These are phyloP conservation scores for Metarhizium brunneum DNA, from an alignment of 2,329 filamentous ascomycete genomes.

Conservation along the genomic window DNA sequence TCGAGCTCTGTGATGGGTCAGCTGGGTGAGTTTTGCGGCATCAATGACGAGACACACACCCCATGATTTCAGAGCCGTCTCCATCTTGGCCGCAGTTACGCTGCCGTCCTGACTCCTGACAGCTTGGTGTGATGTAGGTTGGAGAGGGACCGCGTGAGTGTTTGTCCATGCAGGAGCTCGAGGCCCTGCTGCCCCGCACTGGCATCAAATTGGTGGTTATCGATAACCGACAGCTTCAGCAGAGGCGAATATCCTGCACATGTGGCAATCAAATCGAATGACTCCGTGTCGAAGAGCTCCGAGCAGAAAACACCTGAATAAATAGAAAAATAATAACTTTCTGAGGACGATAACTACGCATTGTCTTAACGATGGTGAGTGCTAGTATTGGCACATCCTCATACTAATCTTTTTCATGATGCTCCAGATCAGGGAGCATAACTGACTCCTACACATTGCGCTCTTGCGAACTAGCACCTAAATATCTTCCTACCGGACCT, in stretches of 20 bases:
- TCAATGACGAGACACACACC: slow-evolving; percentile 8
- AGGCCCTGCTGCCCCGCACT: slow-evolving; percentile 14
- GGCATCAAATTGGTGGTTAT: slow-evolving; percentile 11
- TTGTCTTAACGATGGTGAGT: too few relatives aligned
- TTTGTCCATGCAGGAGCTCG: not conserved
- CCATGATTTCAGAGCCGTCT: slow-evolving; percentile 22
- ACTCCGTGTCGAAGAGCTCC: too few relatives aligned
- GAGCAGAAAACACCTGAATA: too few relatives aligned
- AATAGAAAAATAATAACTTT: too few relatives aligned
- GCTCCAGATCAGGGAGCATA: too few relatives aligned
- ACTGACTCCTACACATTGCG: too few relatives aligned
- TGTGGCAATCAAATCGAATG: too few relatives aligned
- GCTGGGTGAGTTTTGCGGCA: not conserved
- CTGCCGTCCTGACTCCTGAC: not conserved
- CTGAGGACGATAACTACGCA: too few relatives aligned
- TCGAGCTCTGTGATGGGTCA: slow-evolving; percentile 60
- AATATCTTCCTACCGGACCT: too few relatives aligned
- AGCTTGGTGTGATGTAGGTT: slow-evolving; percentile 8
- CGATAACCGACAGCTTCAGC: slow-evolving; percentile 13
- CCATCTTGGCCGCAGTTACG: slow-evolving; percentile 6
- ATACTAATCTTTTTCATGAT: too few relatives aligned
- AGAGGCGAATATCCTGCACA: not conserved
- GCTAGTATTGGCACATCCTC: too few relatives aligned
- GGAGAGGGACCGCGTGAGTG: not conserved
- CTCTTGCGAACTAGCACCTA: too few relatives aligned